Conservation (phyloP, 1,139 yeast genomes). For the Pichia sp. region DNA sequence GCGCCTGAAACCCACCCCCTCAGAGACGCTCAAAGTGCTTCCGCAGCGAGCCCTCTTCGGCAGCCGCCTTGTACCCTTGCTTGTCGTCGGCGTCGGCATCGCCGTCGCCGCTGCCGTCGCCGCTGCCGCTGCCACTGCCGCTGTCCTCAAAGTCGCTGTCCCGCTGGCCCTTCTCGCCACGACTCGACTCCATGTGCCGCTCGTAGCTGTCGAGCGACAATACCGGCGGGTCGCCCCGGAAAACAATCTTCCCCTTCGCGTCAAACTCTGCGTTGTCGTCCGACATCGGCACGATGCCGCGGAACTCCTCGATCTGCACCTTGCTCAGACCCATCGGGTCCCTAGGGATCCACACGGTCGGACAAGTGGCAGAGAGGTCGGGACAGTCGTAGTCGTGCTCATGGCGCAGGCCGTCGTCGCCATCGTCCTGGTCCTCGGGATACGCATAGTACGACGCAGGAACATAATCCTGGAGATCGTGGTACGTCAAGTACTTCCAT, state of each 20-base stretch:
- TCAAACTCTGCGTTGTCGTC: conserved; percentile 55
- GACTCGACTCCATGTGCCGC: neutral
- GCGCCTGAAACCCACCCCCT: neutral
- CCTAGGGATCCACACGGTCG: conserved; percentile 64
- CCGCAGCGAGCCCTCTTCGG: neutral
- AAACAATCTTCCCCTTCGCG: conserved; percentile 50
- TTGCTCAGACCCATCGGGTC: conserved; percentile 69
- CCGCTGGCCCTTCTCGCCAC: neutral
- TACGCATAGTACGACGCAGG: conserved; percentile 37
- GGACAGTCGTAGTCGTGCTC: conserved; percentile 65
- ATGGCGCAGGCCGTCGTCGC: conserved; percentile 37
- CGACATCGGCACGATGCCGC: conserved; percentile 51
- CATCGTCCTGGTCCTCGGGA: conserved; percentile 38
- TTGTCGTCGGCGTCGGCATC: neutral
- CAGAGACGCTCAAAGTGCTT: conserved; percentile 4
- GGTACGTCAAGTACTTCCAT: conserved; percentile 34
- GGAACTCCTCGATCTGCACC: conserved; percentile 55
- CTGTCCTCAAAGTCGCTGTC: neutral
- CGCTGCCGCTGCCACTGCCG: neutral
- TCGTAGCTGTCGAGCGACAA: neutral
- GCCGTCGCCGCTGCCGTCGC: neutral
- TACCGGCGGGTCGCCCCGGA: conserved; percentile 60
- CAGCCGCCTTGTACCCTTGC: neutral
- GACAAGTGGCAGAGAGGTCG: conserved; percentile 54
- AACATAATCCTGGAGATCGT: conserved; percentile 32